Base-by-base conservation (phyloP, 2,329 filamentous ascomycete genomes). In the Ilyonectria destructans region DNA sequence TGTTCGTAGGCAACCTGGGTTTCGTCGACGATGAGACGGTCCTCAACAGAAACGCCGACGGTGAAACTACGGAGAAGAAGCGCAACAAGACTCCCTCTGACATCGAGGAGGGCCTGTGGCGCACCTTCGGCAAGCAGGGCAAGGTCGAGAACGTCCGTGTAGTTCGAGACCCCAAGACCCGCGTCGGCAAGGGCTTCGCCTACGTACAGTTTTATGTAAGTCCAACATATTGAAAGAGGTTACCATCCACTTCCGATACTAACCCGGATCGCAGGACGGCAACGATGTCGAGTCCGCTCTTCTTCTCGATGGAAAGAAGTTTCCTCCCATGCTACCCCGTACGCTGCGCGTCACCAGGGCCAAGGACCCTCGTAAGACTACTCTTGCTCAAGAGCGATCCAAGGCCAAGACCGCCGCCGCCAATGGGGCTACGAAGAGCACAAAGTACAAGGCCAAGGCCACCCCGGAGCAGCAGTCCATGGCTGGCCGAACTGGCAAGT, bases 151-250 rank as follows among this genome's bases (percentile, higher is more conserved):
- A 92, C 77, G 97, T 99, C 40, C 93, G 96, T 37, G 95, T 99
- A 21, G 89, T 98, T 58, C 91, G 96, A 62, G 96, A 99, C 78
- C 87, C 93, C 70, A 92, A 93, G 73, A 99, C 97, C 8, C 90
- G 97, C 57, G 94, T 99, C 33, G 95, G 96, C 77, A 99, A 99
- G 80, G 96, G 96, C 5, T 94, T 99, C 78, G 97, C 97, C 69
- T 99, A 99, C 77, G 96, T 99, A 17, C 96, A 99, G 79, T 99
- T 99, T 82, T 90, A 92, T 77, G 90, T 91, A 75, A 83, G 85
- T 81, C 59, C 51, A 37, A 62, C 31, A 29, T 3, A 33, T 46
- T 70, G 57, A 65, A 40, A 49, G 37, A 48, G 13, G 35, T 58
- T 26, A 21, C 15, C 29, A 15, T 49, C 35, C 49, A 29, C 63